Conservation (phyloP, 2,329 filamentous ascomycete species). For the Fusarium annulatum region DNA sequence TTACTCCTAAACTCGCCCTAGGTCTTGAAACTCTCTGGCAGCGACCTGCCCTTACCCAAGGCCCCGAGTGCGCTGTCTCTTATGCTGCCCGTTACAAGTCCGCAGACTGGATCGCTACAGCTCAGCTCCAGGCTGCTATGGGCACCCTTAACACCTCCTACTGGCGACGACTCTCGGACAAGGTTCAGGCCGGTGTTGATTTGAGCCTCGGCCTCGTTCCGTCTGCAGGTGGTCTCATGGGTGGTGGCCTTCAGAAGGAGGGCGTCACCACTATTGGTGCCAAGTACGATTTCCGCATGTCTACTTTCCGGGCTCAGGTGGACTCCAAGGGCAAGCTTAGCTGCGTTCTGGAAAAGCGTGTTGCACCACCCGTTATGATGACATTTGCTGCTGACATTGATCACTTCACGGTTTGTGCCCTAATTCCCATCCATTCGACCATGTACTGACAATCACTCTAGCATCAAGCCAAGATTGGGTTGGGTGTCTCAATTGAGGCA, state of each 20-base stretch:
- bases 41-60: constrained; percentile 82
- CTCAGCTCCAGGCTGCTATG: constrained; percentile 83
- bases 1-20: constrained; percentile 87
- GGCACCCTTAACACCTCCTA: constrained; percentile 91
- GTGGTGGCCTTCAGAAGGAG: constrained; percentile 81
- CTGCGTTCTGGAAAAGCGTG: constrained; percentile 93
- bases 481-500: constrained; percentile 92
- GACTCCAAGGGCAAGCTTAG: constrained; percentile 95
- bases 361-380: constrained; percentile 90
- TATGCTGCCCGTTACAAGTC: constrained; percentile 94
- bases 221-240: constrained; percentile 76
- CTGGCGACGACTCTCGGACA: constrained; percentile 93
- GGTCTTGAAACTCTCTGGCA: constrained; percentile 96
- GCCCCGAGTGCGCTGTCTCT: constrained; percentile 89
- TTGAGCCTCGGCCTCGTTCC: constrained; percentile 86
- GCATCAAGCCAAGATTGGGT: constrained; percentile 94
- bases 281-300: constrained; percentile 98
- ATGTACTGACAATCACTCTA: constrained; percentile 54
- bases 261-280: constrained; percentile 91
- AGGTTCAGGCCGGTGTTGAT: constrained; percentile 95
- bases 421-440: background rate
- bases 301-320: constrained; percentile 93
- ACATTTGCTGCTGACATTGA: constrained; percentile 98
- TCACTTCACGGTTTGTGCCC: constrained; percentile 83
- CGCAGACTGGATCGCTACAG: constrained; percentile 91